phyloP scores from a whole-genome alignment of 495 filamentous ascomycete genomes.

The Penicillium paxilli region DNA sequence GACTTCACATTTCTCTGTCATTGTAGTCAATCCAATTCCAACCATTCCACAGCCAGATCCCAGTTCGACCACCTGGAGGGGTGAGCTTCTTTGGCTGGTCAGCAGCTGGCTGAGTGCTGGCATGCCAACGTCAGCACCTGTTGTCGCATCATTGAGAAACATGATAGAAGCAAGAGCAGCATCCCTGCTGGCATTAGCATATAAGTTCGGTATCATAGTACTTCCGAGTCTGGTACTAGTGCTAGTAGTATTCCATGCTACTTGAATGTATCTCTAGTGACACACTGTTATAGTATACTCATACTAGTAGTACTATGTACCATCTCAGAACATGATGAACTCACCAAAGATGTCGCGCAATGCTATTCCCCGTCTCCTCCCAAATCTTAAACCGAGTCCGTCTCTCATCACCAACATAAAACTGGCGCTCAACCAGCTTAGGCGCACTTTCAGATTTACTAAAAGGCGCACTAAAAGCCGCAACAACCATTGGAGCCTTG shows the following conservation, averaged over 20 bases:
- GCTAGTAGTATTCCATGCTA: no score
- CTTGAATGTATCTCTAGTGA: no score
- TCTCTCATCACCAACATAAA: slow-evolving; percentile 30
- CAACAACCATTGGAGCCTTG: slow-evolving; percentile 47
- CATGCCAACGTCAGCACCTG: slow-evolving; percentile 12
- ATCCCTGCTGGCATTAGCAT: slow-evolving; percentile 51
- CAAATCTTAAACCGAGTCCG: slow-evolving; percentile 51
- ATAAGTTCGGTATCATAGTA: slow-evolving; percentile 24
- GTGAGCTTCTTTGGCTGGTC: slow-evolving; percentile 16
- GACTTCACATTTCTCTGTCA: slow-evolving; percentile 55
- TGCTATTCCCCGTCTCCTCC: slow-evolving; percentile 94
- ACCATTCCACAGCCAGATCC: slow-evolving; percentile 85
- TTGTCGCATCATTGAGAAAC: slow-evolving; percentile 33
- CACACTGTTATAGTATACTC: no score
- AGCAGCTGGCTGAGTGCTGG: slow-evolving; percentile 30
- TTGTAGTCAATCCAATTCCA: slow-evolving; percentile 69
- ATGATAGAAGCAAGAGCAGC: slow-evolving; percentile 61
- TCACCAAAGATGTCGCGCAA: slow-evolving; percentile 91
- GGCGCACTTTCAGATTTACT: slow-evolving; percentile 37
- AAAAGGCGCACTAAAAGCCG: slow-evolving; percentile 56
- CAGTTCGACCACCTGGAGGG: slow-evolving; percentile 68
- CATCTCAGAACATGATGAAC: no score
- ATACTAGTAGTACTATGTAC: no score
- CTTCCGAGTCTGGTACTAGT: no score
- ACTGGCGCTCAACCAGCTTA: slow-evolving; percentile 54